phyloP scores from a whole-genome alignment of 371 early-diverging fungal species.

The Syncephalis plumigaleata region DNA sequence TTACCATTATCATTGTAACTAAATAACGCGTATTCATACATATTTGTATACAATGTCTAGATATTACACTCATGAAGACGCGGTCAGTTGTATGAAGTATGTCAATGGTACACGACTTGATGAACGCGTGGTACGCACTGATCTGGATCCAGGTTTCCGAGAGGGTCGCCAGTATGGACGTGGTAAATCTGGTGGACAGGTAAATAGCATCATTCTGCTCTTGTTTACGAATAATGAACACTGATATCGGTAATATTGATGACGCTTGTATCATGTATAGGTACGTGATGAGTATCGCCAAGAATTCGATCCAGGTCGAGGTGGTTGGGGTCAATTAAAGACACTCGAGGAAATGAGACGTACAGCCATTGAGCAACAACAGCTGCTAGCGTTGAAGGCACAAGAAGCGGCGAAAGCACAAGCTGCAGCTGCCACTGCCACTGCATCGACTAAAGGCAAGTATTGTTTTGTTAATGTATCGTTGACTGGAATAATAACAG shows the following conservation, averaged over 20 bases:
- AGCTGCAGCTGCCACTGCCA: too few species aligned
- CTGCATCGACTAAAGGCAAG: too few species aligned
- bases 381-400: too few species aligned
- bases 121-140: conserved; percentile 86
- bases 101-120: conserved; percentile 91
- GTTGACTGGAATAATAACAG: too few species aligned
- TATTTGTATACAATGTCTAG: conserved; percentile 19
- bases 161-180: conserved; percentile 95
- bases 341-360: conserved; percentile 34
- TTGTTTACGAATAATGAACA: not conserved
- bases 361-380: conserved; percentile 5
- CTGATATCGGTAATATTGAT: too few species aligned
- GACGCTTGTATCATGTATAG: too few species aligned
- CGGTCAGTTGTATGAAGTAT: conserved; percentile 85
- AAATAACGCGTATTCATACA: conserved; percentile 3
- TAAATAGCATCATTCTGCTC: too few species aligned
- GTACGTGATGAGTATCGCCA: conserved; percentile 87
- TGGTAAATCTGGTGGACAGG: conserved; percentile 91
- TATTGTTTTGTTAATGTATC: too few species aligned
- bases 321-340: conserved; percentile 87
- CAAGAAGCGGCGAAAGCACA: too few species aligned
- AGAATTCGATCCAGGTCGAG: conserved; percentile 90
- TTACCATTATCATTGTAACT: not conserved
- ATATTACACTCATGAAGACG: conserved; percentile 73
- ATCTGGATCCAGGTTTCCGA: conserved; percentile 93